phyloP scores from a whole-genome alignment of 129 eudicot species.

The Logfia minima region DNA sequence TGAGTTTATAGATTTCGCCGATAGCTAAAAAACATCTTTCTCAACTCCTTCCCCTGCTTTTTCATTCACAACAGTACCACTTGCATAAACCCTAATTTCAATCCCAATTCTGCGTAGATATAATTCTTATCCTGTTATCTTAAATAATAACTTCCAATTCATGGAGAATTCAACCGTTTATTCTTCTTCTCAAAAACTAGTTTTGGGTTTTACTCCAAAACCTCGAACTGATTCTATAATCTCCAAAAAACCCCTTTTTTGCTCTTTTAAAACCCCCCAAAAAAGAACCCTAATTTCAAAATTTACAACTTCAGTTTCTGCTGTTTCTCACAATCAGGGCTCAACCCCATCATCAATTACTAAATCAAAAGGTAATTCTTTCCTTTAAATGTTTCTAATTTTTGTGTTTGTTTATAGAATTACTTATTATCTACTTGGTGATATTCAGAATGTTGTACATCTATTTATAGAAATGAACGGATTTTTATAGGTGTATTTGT shows the following conservation, averaged over 20 bases:
- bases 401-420: neutral
- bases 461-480: neutral
- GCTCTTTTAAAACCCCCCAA: conserved; percentile 39
- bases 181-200: conserved; percentile 44
- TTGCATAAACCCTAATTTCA: conserved; percentile 11
- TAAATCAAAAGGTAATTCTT: conserved; percentile 39
- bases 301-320: conserved; percentile 34
- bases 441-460: neutral
- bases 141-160: neutral
- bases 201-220: conserved; percentile 46
- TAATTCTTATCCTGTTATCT: neutral
- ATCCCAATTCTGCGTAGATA: neutral
- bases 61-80: neutral
- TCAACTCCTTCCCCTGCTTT: neutral
- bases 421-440: neutral
- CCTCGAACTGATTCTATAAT: conserved; percentile 36
- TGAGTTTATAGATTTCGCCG: neutral
- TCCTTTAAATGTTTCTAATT: neutral
- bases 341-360: conserved; percentile 17
- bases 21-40: neutral
- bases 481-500: conserved; percentile 5
- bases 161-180: conserved; percentile 52
- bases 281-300: conserved; percentile 24
- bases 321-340: conserved; percentile 32
- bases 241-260: conserved; percentile 41